Percentiles rank a stretch among this genome's conserved stretches.
phyloP scores from a whole-genome alignment of 2,329 filamentous ascomycete species.

The Talaromyces sp. region DNA sequence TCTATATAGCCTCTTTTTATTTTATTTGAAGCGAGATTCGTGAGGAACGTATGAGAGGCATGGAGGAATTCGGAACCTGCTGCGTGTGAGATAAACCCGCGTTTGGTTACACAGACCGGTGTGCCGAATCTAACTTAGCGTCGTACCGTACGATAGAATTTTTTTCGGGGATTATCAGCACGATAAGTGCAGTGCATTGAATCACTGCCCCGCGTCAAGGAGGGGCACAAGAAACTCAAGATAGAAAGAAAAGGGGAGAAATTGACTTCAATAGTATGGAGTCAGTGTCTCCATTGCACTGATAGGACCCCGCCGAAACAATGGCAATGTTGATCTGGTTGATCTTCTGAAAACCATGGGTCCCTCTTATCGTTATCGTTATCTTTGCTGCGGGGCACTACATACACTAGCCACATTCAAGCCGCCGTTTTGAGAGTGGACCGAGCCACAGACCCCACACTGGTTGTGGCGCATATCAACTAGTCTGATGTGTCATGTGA shows the following conservation, averaged over 20 bases:
- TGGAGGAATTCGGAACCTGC: neutral
- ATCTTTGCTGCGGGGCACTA: slow-evolving; percentile 4
- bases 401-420: slow-evolving; percentile 1
- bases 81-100: neutral
- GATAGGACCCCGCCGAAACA: slow-evolving; percentile 1
- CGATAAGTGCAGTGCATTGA: neutral
- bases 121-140: slow-evolving; percentile 4
- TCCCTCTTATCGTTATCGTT: slow-evolving; percentile 10
- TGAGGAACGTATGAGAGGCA: neutral
- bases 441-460: slow-evolving; percentile 11
- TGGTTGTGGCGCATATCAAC: slow-evolving; percentile 3
- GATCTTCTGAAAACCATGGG: slow-evolving; percentile 3
- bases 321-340: slow-evolving; percentile 1
- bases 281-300: neutral
- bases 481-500: slow-evolving; percentile 18
- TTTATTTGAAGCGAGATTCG: neutral
- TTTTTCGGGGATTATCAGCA: neutral
- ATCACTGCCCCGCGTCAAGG: neutral
- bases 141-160: neutral
- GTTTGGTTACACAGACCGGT: neutral
- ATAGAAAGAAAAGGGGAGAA: neutral
- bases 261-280: neutral
- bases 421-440: neutral
- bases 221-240: neutral
- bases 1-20: neutral